phyloP scores from a whole-genome alignment of 768 basidiomycete species.

The Boletellus emodensis region DNA sequence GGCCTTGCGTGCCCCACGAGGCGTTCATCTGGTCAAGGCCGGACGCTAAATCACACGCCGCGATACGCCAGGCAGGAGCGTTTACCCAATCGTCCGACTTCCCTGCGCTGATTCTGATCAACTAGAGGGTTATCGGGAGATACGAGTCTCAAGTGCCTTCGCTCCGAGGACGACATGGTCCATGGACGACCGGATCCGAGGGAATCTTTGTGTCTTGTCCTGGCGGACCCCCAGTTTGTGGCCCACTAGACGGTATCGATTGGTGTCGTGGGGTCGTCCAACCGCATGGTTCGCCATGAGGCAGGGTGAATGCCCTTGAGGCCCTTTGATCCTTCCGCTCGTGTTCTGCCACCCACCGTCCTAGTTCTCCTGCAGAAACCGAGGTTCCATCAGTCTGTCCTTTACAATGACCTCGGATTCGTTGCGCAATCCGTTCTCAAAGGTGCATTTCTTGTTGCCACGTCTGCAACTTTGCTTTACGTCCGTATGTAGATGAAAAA shows the following conservation, averaged over 20 bases:
- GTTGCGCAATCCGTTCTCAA: not conserved
- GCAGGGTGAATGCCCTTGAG: conserved; percentile 9
- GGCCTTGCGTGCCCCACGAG: conserved; percentile 22
- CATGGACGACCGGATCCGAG: conserved; percentile 8
- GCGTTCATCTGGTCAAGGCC: conserved; percentile 4
- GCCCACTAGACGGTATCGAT: conserved; percentile 9
- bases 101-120: not conserved
- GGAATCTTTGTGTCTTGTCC: not conserved
- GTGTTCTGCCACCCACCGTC: conserved; percentile 5
- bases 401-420: conserved; percentile 9
- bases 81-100: conserved; percentile 2
- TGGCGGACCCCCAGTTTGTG: not conserved
- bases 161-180: conserved; percentile 3
- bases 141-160: not conserved
- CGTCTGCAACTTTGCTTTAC: not conserved
- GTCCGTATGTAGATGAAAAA: conserved; percentile 2
- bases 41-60: conserved; percentile 9
- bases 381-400: not conserved
- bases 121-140: not conserved
- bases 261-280: not conserved
- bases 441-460: conserved; percentile 8
- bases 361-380: conserved; percentile 4
- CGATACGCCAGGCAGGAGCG: conserved; percentile 2
- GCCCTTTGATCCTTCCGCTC: conserved; percentile 1
- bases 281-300: conserved; percentile 25